phyloP scores from a whole-genome alignment of 1,284 basidiomycete genomes.

The Laetiporus sulphureus region DNA sequence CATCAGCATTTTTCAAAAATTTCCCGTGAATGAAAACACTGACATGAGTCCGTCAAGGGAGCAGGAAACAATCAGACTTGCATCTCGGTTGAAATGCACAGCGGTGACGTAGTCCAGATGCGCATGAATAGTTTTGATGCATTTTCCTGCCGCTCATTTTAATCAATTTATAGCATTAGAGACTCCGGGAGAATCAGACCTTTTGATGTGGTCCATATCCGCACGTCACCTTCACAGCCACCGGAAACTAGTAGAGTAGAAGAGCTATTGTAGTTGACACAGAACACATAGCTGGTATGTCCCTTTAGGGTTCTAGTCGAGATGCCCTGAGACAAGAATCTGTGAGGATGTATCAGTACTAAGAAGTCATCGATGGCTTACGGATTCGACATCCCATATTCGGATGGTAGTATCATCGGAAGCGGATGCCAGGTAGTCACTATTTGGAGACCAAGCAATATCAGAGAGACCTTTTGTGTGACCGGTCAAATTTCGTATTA shows the following conservation, averaged over 20 bases:
- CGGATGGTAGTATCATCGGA: conserved; percentile 85
- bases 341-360: conserved; percentile 3
- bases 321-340: conserved; percentile 45
- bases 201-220: conserved; percentile 85
- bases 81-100: conserved; percentile 91
- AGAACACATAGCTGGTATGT: conserved; percentile 88
- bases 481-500: conserved; percentile 64
- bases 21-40: conserved; percentile 20
- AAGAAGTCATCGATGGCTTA: conserved; percentile 30
- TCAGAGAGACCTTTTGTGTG: conserved; percentile 85
- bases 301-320: conserved; percentile 65
- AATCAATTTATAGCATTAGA: neutral
- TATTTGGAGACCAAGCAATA: conserved; percentile 82
- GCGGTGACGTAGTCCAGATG: conserved; percentile 94
- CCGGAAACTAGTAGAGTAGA: conserved; percentile 89
- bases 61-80: conserved; percentile 86
- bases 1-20: neutral
- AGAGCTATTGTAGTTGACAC: conserved; percentile 84
- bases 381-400: conserved; percentile 80
- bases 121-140: conserved; percentile 80
- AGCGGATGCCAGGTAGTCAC: conserved; percentile 77
- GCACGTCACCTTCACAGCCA: conserved; percentile 87
- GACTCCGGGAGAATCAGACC: conserved; percentile 21
- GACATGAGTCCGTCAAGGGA: conserved; percentile 93
- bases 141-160: conserved; percentile 46